Evolutionary conservation across 2,329 filamentous ascomycete species (phyloP), one percentile per base, ranked within the genome.

Genomic region (Scortechinia acanthostroma): DNA sequence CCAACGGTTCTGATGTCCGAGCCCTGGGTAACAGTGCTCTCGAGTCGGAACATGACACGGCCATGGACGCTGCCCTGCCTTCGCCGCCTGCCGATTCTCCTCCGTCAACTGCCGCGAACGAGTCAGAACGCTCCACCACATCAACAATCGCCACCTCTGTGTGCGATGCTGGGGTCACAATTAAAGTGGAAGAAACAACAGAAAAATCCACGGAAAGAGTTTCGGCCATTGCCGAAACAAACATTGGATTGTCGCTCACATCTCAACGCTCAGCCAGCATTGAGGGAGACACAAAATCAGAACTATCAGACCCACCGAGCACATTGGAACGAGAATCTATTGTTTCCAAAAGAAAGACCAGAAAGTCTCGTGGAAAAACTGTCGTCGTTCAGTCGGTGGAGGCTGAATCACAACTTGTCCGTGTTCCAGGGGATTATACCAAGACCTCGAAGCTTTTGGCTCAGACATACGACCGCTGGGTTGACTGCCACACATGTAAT

Each of bases 401-500:
- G n/a, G 25, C 25, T n/a, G 25, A 10, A 10, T 30, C 56, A 3
- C 52, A 52, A 23, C 30, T 46, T 21, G 47, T 55, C 21, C 70
- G 75, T 22, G 57, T 64, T 4, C 75, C 74, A 1, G 75, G 76
- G 1, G 76, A 80, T 58, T 87, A 87, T 57, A 76, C 78, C 45
- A 73, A 80, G 28, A 83, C 78, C 1, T 61, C 69, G n/a, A 67
- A 70, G 22, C 67, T 86, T 1, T 71, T 86, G 1, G 70, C 71
- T 2, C 75, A 78, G 22, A 71, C 73, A 19, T 53, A 42, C 74
- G 79, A 56, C 70, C 79, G 55, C 71, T 87, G 81, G 82, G 79
- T 83, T 23, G 73, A 80, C 43, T 88, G 83, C 57, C 76, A 76
- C 43, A 83, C 80, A 2, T 88, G 83, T 57, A 72, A 79, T 43